Conservation (phyloP, 352 stramenopile species). For the Pelagophyceae sp. region DNA sequence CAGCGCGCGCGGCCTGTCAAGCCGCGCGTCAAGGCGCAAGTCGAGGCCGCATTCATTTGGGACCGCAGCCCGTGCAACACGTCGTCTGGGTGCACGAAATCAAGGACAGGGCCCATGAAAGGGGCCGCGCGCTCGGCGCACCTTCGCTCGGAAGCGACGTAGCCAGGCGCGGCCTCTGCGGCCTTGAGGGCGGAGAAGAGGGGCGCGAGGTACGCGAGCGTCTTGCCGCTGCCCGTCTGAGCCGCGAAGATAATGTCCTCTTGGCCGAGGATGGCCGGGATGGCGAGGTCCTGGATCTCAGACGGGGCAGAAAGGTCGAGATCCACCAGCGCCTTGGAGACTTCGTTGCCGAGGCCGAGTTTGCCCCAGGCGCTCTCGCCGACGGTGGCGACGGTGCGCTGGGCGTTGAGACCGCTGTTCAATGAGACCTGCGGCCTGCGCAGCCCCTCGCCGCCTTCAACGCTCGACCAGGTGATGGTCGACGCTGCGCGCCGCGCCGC, state of each 20-base stretch:
- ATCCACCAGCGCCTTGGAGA: background rate
- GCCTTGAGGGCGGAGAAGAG: constrained; percentile 55
- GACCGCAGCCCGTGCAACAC: too few relatives aligned
- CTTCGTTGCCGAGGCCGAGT: background rate
- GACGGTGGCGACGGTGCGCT: too few relatives aligned
- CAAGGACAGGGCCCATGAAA: too few relatives aligned
- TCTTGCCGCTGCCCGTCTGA: constrained; percentile 89
- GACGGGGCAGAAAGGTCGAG: background rate
- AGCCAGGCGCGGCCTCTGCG: constrained; percentile 26
- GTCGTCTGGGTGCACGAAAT: too few relatives aligned
- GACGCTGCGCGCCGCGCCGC: background rate
- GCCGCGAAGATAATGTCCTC: constrained; percentile 54
- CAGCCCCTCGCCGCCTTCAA: background rate
- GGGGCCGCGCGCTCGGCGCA: constrained; percentile 6
- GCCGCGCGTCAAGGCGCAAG: constrained; percentile 20
- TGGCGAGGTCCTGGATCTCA: constrained; percentile 44
- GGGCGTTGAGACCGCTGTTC: too few relatives aligned
- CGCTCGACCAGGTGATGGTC: background rate
- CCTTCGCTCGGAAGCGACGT: too few relatives aligned
- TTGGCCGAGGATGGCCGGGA: constrained; percentile 42
- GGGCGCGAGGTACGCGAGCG: constrained; percentile 82
- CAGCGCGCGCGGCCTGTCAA: constrained; percentile 44
- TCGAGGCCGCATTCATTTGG: too few relatives aligned
- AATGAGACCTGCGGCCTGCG: too few relatives aligned
- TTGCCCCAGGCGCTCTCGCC: background rate